Conservation (phyloP, 345 rosid genomes). For the Acer yangbiense region DNA sequence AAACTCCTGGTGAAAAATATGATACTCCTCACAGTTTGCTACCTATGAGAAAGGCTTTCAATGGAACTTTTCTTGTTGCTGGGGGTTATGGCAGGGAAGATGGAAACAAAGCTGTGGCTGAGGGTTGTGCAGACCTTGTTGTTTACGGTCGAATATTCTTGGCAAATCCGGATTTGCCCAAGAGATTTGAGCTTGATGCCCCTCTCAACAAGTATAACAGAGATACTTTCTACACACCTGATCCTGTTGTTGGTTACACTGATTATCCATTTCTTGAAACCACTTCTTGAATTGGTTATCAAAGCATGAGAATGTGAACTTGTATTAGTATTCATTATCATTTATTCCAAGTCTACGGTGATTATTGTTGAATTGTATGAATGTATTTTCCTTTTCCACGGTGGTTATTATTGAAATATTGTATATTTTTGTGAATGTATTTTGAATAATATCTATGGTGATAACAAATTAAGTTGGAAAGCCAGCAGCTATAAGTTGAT, state of each 20-base stretch:
- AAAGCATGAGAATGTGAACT: too few species aligned
- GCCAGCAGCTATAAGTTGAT: too few species aligned
- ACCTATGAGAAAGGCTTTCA: slow-evolving; percentile 70
- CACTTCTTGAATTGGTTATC: too few species aligned
- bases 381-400: too few species aligned
- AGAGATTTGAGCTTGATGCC: slow-evolving; percentile 64
- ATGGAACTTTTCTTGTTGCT: slow-evolving; percentile 58
- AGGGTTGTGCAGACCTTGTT: slow-evolving; percentile 55
- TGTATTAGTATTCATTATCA: too few species aligned
- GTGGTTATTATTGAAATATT: too few species aligned
- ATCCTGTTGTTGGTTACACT: slow-evolving; percentile 59
- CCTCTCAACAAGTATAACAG: slow-evolving; percentile 56
- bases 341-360: too few species aligned
- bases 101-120: slow-evolving; percentile 49
- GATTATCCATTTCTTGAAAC: too few species aligned
- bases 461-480: too few species aligned
- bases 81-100: slow-evolving; percentile 61
- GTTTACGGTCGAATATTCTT: slow-evolving; percentile 66
- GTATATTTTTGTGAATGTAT: too few species aligned
- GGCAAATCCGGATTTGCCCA: slow-evolving; percentile 77
- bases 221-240: slow-evolving; percentile 47
- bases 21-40: slow-evolving; percentile 38
- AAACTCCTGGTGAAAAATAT: slow-evolving; percentile 16
- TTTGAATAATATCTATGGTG: too few species aligned
- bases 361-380: too few species aligned